phyloP scores from a whole-genome alignment of 169 alveolate species.

The Eimeria maxima region DNA sequence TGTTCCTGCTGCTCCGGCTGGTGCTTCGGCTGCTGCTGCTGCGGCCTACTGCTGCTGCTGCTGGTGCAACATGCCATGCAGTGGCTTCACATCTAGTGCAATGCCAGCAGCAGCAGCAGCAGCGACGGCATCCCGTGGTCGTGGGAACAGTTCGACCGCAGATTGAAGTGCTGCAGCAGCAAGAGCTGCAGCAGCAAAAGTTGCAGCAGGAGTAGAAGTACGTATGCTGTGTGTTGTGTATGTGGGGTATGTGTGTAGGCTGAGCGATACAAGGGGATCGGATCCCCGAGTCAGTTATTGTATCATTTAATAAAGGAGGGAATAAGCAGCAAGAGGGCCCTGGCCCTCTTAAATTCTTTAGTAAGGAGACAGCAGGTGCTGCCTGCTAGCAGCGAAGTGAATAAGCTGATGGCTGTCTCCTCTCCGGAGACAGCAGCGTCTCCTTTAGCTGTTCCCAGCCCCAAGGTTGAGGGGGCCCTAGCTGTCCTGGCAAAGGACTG shows the following conservation, averaged over 20 bases:
- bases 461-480: constrained; percentile 63
- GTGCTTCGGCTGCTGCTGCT: neutral
- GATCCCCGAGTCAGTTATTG: constrained; percentile 11
- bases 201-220: neutral
- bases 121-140: no score
- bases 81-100: neutral
- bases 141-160: no score
- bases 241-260: constrained; percentile 33
- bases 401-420: constrained; percentile 22
- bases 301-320: neutral
- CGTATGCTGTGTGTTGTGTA: neutral
- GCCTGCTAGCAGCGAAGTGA: neutral
- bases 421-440: constrained; percentile 25
- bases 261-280: neutral
- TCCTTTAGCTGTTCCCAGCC: constrained; percentile 41
- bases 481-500: constrained; percentile 19
- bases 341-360: neutral
- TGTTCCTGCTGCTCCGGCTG: constrained; percentile 15
- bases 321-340: neutral
- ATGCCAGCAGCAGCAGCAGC: neutral
- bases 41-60: no score
- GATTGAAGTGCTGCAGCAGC: neutral
- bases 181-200: neutral
- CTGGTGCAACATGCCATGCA: neutral
- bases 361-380: neutral